Base-by-base conservation (phyloP, 2,329 filamentous ascomycete species). In the Cryphonectria naterciae region DNA sequence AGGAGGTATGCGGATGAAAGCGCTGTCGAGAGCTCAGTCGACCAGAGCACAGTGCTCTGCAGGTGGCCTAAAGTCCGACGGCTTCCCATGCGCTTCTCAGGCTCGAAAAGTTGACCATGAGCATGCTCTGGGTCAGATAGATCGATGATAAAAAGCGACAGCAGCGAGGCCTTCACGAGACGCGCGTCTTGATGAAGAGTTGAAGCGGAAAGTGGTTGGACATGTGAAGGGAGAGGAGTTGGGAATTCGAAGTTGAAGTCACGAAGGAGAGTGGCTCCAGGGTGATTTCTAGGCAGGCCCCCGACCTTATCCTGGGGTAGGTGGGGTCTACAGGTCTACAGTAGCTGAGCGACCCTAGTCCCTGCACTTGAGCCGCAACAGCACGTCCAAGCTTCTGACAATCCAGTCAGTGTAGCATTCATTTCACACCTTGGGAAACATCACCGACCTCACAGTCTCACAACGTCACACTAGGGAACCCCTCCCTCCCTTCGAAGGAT, bases 301-400 rank as follows among this genome's bases (percentile, higher is more conserved):
- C 22, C 11, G 25, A 52, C 25, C 28, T 54, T 19, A 28, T 43
- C 41, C 43, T 19, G 67, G 32, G 56, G 46, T n/a, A 62, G 32
- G 46, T 61, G 56, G 67, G 67, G 39, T 39, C 52, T 28, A 32
- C 32, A 32, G 32, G 32, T 4, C 32, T 32, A 32, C 2, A 32
- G 32, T 32, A 8, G 5, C 8, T 5, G 11, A 49, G 52, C 52
- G n/a, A 54, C 43, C 54, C 64, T 70, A 41, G 22, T 54, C 56
- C 68, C 41, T 67, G 67, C 35, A 35, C 35, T 35, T 43, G 43
- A 64, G 56, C 63, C 67, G 67, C 58, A 62, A 62, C 25, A 65
- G 67, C 32, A 41, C 25, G 41, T 2, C n/a, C 63, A 63, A 67
- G 64, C 56, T 62, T 67, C 52, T 67, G 54, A 62, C 35, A 62